phyloP scores from a whole-genome alignment of 495 filamentous ascomycete genomes.

The Podospora appendiculata region DNA sequence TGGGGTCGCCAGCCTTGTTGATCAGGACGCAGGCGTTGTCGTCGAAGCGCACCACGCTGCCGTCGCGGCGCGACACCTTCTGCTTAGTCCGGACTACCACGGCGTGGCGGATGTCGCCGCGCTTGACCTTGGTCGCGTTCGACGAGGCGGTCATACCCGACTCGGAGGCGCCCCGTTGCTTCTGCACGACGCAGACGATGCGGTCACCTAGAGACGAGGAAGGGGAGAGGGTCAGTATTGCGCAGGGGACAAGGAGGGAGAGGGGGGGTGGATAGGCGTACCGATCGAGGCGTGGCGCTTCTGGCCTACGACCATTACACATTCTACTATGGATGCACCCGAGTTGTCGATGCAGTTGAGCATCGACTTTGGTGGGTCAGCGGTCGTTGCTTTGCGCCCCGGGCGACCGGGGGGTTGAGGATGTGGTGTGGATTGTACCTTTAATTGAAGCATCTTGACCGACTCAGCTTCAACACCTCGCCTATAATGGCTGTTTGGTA shows the following conservation, averaged over 20 bases:
- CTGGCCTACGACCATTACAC: conserved; percentile 83
- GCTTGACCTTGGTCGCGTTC: conserved; percentile 83
- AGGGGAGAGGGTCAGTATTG: not conserved
- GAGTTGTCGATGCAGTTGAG: conserved; percentile 99
- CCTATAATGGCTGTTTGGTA: not conserved
- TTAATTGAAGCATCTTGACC: conserved; percentile 92
- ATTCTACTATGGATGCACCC: conserved; percentile 95
- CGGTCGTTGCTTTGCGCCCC: not conserved
- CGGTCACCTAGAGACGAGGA: conserved; percentile 62
- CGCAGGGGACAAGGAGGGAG: not conserved
- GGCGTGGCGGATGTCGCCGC: conserved; percentile 94
- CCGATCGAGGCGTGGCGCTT: conserved; percentile 86
- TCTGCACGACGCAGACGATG: conserved; percentile 96
- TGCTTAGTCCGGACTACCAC: conserved; percentile 89
- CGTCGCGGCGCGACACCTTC: conserved; percentile 77
- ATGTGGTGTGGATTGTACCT: conserved; percentile 45
- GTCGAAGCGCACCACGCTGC: conserved; percentile 84
- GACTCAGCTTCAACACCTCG: conserved; percentile 15
- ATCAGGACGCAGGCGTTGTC: conserved; percentile 98
- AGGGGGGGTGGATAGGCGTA: conserved; percentile 33
- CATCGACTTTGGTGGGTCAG: conserved; percentile 64
- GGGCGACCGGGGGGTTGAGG: no score
- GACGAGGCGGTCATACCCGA: conserved; percentile 47
- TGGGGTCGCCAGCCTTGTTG: conserved; percentile 93
- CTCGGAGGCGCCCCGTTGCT: conserved; percentile 62